Evolutionary conservation across 164 flowering plant species (phyloP).

Genomic region (Hamamelis virginiana): DNA sequence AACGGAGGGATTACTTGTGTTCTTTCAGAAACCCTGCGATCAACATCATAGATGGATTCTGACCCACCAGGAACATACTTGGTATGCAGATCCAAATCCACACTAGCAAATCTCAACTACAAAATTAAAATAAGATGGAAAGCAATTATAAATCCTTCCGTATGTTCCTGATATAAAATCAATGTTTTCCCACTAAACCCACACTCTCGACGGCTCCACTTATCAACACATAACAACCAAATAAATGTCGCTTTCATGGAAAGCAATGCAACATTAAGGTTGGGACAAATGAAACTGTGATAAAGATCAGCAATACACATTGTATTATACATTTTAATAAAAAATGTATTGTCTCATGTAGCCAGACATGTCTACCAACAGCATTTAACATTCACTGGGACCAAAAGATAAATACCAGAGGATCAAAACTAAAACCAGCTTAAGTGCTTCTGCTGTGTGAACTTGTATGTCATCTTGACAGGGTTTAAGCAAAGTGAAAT

Average conservation of each 20-base stretch:
- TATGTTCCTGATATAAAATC: not conserved
- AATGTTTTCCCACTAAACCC: not conserved
- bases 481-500: not conserved
- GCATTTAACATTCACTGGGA: not conserved
- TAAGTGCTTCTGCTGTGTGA: not conserved
- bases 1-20: conserved; percentile 87
- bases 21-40: conserved; percentile 53
- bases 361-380: too few relatives aligned
- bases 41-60: conserved; percentile 84
- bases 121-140: conserved; percentile 8
- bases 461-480: not conserved
- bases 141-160: conserved; percentile 1
- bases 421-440: not conserved
- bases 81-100: conserved; percentile 85
- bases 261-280: not conserved
- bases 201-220: not conserved
- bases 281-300: not conserved
- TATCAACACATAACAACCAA: not conserved
- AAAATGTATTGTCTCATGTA: too few relatives aligned
- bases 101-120: conserved; percentile 73
- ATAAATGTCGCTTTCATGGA: not conserved
- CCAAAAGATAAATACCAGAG: not conserved
- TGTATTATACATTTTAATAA: not conserved
- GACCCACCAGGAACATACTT: conserved; percentile 78
- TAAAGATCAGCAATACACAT: not conserved